phyloP scores from a whole-genome alignment of 768 basidiomycete species.

The Mrakia frigida region DNA sequence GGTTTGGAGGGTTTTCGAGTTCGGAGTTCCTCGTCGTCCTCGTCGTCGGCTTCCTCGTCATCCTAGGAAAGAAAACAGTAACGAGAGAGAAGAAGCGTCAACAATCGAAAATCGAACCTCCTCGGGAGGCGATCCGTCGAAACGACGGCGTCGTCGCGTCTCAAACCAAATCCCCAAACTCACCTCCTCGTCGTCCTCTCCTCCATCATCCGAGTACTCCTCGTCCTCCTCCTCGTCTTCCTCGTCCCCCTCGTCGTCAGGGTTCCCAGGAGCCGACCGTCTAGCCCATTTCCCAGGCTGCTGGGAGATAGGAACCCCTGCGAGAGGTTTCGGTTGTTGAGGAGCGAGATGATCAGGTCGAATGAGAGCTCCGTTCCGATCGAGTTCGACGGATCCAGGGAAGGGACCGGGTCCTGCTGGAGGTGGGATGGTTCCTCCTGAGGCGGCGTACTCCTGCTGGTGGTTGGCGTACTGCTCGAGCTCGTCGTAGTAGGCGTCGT shows the following conservation, averaged over 20 bases:
- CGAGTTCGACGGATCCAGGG: conserved; percentile 94
- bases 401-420: conserved; percentile 96
- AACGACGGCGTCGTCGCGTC: not conserved
- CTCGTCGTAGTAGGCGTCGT: conserved; percentile 99
- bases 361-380: conserved; percentile 76
- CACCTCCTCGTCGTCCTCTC: conserved; percentile 32
- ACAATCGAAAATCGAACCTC: not conserved
- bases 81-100: not conserved
- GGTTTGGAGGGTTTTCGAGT: conserved; percentile 13
- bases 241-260: conserved; percentile 28
- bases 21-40: conserved; percentile 54
- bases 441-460: conserved; percentile 63
- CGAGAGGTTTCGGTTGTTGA: conserved; percentile 33
- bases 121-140: not conserved
- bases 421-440: conserved; percentile 72
- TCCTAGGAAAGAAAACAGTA: conserved; percentile 29
- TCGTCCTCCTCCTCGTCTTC: conserved; percentile 32
- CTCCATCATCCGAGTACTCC: conserved; percentile 32
- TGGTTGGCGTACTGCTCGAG: conserved; percentile 95
- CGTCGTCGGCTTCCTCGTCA: conserved; percentile 42
- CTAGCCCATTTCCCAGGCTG: conserved; percentile 15
- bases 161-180: not conserved
- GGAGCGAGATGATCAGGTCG: conserved; percentile 47
- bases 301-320: conserved; percentile 35
- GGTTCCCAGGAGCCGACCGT: not conserved